Evolutionary conservation across 202 grass and related monocot species (phyloP), one percentile per base, ranked within the genome.

Genomic region (Bolboschoenoplectus hybrid): DNA sequence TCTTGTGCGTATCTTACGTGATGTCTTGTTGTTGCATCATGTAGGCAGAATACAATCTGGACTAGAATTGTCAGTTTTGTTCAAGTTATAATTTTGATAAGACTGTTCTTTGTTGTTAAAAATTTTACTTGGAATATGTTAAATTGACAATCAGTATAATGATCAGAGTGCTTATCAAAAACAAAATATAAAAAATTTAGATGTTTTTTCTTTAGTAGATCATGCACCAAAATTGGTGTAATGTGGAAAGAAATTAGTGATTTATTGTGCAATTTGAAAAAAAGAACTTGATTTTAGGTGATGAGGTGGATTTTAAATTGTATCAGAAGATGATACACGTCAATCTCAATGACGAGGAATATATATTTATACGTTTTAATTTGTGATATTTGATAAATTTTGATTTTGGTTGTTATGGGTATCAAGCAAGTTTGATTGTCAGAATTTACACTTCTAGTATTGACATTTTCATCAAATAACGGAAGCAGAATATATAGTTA

Each of bases 11-110:
- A 77, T 70, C 45, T 36, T 55, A 76, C 10, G 13, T 36, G 20
- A 76, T 76, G 26, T 38, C 49, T 77, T n/a, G 14, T 79, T 36
- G 19, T 79, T 79, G 12, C 50, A 79, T 79, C 49, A 57, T 79
- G 12, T 57, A 79, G 50, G 50, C 6, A 53, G 53, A 60, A 6
- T 16, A 58, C 51, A 58, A 40, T 57, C 36, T 60, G 35, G 7
- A 20, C 43, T 43, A 41, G 36, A 60, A 80, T 56, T 80, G 12
- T 60, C 75, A 60, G 75, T 80, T 80, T 80, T 80, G 14, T 60
- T 19, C 6, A 4, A 9, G 36, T 60, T 41, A 58, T 17, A 80
- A 40, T 80, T 80, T 60, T 60, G 38, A 17, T 10, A 36, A 17
- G 3, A 40, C 53, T 36, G 4, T 41, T 35, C 0, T 14, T 76